phyloP scores from a whole-genome alignment of 2,329 filamentous ascomycete genomes.

The Hymenoscyphus scutula region DNA sequence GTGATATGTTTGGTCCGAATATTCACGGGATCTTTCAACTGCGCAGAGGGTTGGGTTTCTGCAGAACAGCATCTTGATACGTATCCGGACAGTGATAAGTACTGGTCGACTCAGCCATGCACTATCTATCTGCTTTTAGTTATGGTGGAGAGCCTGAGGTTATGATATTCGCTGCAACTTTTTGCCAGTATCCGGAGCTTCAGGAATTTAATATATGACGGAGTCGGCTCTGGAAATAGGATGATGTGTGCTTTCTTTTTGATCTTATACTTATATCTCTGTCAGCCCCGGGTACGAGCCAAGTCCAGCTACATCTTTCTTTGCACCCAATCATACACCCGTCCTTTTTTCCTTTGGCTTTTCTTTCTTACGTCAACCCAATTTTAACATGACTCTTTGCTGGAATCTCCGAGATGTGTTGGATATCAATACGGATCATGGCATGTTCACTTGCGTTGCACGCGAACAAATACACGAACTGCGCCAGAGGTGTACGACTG shows the following conservation, averaged over 20 bases:
- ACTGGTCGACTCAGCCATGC: constrained; percentile 9
- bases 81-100: constrained; percentile 2
- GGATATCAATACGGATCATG: constrained; percentile 7
- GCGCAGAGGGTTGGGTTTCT: background rate
- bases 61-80: constrained; percentile 4
- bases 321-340: background rate
- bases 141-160: constrained; percentile 7
- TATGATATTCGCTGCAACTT: background rate
- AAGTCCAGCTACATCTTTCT: background rate
- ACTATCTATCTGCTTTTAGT: constrained; percentile 12
- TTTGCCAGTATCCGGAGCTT: constrained; percentile 4
- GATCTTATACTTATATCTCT: constrained; percentile 11
- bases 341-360: background rate
- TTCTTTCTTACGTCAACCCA: background rate
- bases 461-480: background rate
- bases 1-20: background rate
- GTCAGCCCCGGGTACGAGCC: background rate
- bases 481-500: constrained; percentile 4
- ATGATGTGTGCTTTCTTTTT: constrained; percentile 1
- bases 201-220: constrained; percentile 7
- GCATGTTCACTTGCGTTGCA: constrained; percentile 7
- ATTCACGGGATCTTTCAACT: background rate
- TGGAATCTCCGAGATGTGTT: constrained; percentile 12
- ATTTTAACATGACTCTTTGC: background rate
- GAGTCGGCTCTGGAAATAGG: constrained; percentile 11